Evolutionary conservation across 441 rosid species (phyloP), one percentile per base, ranked within the genome.

Genomic region (Pelargonium australe): DNA sequence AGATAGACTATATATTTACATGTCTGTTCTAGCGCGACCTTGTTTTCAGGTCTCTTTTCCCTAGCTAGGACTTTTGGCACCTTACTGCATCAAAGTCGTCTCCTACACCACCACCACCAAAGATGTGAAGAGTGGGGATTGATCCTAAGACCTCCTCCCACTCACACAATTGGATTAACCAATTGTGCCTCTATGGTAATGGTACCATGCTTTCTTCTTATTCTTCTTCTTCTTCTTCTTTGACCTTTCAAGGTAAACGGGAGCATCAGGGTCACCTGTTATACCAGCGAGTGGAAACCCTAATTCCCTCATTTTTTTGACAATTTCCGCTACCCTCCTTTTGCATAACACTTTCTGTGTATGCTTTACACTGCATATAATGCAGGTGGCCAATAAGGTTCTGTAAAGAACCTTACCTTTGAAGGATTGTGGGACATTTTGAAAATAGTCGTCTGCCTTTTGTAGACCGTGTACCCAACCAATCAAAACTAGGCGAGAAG

Each of bases 271-370:
- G 23, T 20, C 23, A 20, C 23, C 23, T 20, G 23, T 20, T 20
- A 20, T 20, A 20, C 23, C 23, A 20, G 23, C 23, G 16, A 70
- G n/a, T 3, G 84, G 74, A 25, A 80, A 73, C 5, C 65, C 64
- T 13, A 19, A 20, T 47, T 76, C 74, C 74, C 57, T 71, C 78
- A 80, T 80, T 66, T 76, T 75, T 58, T 70, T 66, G 68, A 80
- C 75, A 5, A 72, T 60, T 17, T 71, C 78, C 72, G 78, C 78
- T 63, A 20, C 23, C 23, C 23, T 20, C 23, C 23, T 20, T 20
- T 20, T 20, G 23, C 23, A 20, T 20, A 20, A 20, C 23, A 77
- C 76, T 60, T 73, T 78, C 8, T 19, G 71, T 63, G 41, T 16
- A 58, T 65, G 57, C 2, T 16, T 20, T 53, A 57, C 44, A 31